Evolutionary conservation across 2,329 filamentous ascomycete species (phyloP), one percentile per base, ranked within the genome.

Genomic region (Nemania serpens): DNA sequence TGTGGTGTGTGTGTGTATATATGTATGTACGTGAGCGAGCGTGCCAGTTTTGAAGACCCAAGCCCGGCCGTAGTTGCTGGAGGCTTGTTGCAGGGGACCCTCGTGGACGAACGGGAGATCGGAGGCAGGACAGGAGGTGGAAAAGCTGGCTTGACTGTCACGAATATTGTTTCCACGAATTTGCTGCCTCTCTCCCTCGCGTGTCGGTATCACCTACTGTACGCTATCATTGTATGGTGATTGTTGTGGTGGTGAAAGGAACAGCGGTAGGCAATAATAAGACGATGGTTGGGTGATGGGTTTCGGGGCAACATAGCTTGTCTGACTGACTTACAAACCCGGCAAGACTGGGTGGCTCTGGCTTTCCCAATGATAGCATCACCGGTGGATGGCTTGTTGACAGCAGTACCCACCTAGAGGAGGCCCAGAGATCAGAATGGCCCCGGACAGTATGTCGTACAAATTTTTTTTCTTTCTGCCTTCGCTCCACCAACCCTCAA

Each of bases 61-160:
- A 34, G 29, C 46, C 56, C 51, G 67, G 66, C 37, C 13, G 64
- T 66, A 70, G 65, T n/a, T 66, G 64, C 60, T 63, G 64, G 70
- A 67, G 61, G 66, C 66, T 67, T 66, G 68, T 66, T 67, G 56
- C 63, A 66, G 62, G 60, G 60, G 59, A 59, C 55, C 15, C 55
- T 17, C 55, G 63, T 56, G 41, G 54, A 17, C 59, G 65, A 55
- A 64, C 62, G 62, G 39, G 37, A 50, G 29, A 36, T 37, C 43
- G 52, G 45, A 22, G 55, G 22, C 54, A 53, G 43, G 45, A 18
- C 37, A 53, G 58, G 46, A 5, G 9, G 15, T 53, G 57, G 51
- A 33, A 61, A 57, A 52, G 39, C 46, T 57, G 20, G 63, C 47
- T 61, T 45, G 57, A 59, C 34, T 62, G 29, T 58, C 58, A 59